Evolutionary conservation across 768 basidiomycete genomes (phyloP).

Genomic region (Boletus rubropictus): DNA sequence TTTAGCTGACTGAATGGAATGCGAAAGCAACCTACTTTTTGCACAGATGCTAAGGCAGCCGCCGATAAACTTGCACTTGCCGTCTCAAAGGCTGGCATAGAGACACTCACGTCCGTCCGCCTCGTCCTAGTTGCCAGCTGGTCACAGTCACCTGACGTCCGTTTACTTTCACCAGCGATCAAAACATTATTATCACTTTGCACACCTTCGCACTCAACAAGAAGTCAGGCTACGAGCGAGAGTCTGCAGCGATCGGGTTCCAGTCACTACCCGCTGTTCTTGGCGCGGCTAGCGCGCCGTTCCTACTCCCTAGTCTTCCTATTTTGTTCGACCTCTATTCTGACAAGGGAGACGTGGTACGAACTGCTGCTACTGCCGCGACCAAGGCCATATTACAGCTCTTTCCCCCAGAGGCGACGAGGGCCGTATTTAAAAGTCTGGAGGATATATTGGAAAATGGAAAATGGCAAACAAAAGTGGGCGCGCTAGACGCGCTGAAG

Average conservation of each 20-base stretch:
- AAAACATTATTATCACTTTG: constrained; percentile 55
- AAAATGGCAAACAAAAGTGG: constrained; percentile 96
- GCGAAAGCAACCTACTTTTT: constrained; percentile 6
- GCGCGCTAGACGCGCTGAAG: constrained; percentile 81
- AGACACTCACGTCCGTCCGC: constrained; percentile 50
- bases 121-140: constrained; percentile 2
- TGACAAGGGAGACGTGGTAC: constrained; percentile 93
- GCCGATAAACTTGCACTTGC: constrained; percentile 75
- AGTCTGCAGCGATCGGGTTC: constrained; percentile 78
- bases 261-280: constrained; percentile 66
- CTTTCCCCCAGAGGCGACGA: constrained; percentile 76
- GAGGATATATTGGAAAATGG: constrained; percentile 74
- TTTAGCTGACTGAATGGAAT: not conserved
- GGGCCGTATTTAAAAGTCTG: constrained; percentile 60
- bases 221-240: constrained; percentile 84
- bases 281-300: constrained; percentile 64
- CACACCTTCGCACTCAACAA: constrained; percentile 72
- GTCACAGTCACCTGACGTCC: constrained; percentile 12
- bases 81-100: constrained; percentile 56
- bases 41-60: constrained; percentile 76
- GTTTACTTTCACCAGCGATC: constrained; percentile 41
- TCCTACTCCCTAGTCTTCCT: constrained; percentile 73
- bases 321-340: constrained; percentile 78
- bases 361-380: constrained; percentile 71
- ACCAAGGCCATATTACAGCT: constrained; percentile 80